These are phyloP conservation scores for Ascochyta rabiei DNA, from an alignment of 2,329 filamentous ascomycete species.

Conservation along the genomic window DNA sequence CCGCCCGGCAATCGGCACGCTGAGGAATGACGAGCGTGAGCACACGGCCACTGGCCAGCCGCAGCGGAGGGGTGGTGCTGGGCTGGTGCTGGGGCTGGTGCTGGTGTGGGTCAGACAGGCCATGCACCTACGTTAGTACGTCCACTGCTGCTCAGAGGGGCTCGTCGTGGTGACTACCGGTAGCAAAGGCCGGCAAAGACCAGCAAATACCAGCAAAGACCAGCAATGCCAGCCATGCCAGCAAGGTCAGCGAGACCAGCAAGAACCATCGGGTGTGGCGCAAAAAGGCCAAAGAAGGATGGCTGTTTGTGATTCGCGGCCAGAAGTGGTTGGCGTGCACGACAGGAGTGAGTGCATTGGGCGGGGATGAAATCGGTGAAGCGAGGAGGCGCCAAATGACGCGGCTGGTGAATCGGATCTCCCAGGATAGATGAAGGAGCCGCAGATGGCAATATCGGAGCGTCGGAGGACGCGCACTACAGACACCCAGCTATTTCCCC, in stretches of 20 bases:
- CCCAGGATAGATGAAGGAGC: slow-evolving; percentile 14
- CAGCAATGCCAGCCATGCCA: no score
- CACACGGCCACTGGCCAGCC: slow-evolving; percentile 5
- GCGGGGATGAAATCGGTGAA: slow-evolving; percentile 3
- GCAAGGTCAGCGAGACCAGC: no score
- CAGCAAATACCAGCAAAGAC: no score
- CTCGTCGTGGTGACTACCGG: neutral
- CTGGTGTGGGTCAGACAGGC: neutral
- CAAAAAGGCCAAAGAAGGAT: neutral
- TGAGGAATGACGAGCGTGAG: slow-evolving; percentile 12
- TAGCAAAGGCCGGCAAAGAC: neutral
- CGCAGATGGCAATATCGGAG: slow-evolving; percentile 15
- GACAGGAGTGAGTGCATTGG: slow-evolving; percentile 6
- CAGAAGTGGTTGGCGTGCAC: slow-evolving; percentile 5
- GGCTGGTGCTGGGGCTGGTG: slow-evolving; percentile 4
- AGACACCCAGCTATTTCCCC: slow-evolving; percentile 8
- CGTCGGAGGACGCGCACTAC: slow-evolving; percentile 10
- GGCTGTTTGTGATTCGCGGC: slow-evolving; percentile 4
- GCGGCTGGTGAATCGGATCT: slow-evolving; percentile 8
- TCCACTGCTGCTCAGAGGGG: slow-evolving; percentile 1
- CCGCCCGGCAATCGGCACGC: slow-evolving; percentile 15
- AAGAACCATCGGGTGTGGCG: slow-evolving; percentile 6
- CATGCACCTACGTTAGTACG: neutral
- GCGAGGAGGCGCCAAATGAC: slow-evolving; percentile 7
- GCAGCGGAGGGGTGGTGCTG: slow-evolving; percentile 3